These are phyloP conservation scores for Spiromastix sp. DNA, from an alignment of 2,329 filamentous ascomycete species.

Conservation along the genomic window DNA sequence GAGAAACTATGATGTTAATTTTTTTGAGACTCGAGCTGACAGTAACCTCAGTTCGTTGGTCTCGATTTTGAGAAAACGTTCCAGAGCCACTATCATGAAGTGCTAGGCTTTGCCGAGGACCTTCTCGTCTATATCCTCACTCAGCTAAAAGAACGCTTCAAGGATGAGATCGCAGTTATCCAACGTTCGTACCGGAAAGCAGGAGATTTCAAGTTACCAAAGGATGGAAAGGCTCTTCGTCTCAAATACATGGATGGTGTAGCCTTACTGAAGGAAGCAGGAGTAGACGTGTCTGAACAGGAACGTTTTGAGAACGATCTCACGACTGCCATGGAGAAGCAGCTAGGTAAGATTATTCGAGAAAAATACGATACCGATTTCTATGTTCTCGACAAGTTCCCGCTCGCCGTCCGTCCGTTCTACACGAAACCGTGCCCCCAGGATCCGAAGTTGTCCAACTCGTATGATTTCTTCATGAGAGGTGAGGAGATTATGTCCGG, in stretches of 20 bases:
- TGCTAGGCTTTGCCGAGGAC: slow-evolving; percentile 39
- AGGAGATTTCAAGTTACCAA: slow-evolving; percentile 40
- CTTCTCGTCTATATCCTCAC: slow-evolving; percentile 40
- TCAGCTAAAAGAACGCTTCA: slow-evolving; percentile 34
- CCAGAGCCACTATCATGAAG: slow-evolving; percentile 41
- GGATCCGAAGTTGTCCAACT: slow-evolving; percentile 56
- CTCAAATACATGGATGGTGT: slow-evolving; percentile 42
- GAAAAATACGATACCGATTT: slow-evolving; percentile 92
- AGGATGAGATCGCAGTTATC: slow-evolving; percentile 35
- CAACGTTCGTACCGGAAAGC: slow-evolving; percentile 41
- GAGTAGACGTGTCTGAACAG: slow-evolving; percentile 40
- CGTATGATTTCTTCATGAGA: slow-evolving; percentile 62
- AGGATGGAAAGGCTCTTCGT: slow-evolving; percentile 38
- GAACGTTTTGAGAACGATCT: slow-evolving; percentile 39
- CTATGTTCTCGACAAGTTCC: slow-evolving; percentile 95
- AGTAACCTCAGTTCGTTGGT: slow-evolving; percentile 34
- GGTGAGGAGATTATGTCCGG: slow-evolving; percentile 60
- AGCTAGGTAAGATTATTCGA: slow-evolving; percentile 75
- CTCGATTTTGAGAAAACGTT: slow-evolving; percentile 45
- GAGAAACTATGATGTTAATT: slow-evolving; percentile 10
- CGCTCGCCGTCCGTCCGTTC: slow-evolving; percentile 76
- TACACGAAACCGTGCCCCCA: slow-evolving; percentile 74
- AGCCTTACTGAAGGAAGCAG: slow-evolving; percentile 37
- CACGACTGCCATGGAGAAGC: slow-evolving; percentile 43
- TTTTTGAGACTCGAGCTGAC: slow-evolving; percentile 11